Evolutionary conservation across 805 yeast genomes (phyloP).

Genomic region (Yarrowia osloensis): DNA sequence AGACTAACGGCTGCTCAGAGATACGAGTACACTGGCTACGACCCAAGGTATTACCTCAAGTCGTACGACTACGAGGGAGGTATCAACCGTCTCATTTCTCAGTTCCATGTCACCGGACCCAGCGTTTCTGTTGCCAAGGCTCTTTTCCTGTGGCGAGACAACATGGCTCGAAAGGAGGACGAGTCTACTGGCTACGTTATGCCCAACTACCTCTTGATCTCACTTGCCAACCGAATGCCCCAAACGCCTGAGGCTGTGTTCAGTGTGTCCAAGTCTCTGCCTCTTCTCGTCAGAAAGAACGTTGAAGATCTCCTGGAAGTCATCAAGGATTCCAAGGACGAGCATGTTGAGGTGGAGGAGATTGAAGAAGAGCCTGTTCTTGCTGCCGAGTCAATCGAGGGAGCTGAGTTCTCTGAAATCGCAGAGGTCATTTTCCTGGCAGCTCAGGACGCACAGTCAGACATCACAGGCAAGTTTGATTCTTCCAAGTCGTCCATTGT

Average conservation of each 20-base stretch:
- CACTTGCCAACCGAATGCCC: constrained; percentile 61
- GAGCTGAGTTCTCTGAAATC: constrained; percentile 25
- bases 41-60: constrained; percentile 42
- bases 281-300: constrained; percentile 59
- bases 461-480: constrained; percentile 2
- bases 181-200: constrained; percentile 82
- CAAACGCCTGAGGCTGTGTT: constrained; percentile 49
- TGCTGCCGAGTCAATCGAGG: constrained; percentile 25
- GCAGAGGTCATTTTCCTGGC: constrained; percentile 23
- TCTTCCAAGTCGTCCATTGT: constrained; percentile 26
- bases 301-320: constrained; percentile 61
- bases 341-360: constrained; percentile 19
- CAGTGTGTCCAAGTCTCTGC: constrained; percentile 41
- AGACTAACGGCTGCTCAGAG: constrained; percentile 77
- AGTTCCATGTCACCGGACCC: constrained; percentile 32
- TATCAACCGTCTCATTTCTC: constrained; percentile 34
- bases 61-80: constrained; percentile 20
- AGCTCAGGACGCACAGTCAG: constrained; percentile 21
- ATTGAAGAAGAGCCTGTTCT: constrained; percentile 21
- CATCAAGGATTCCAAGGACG: constrained; percentile 44
- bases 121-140: constrained; percentile 50
- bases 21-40: constrained; percentile 76
- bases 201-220: constrained; percentile 75
- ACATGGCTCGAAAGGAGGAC: constrained; percentile 69
- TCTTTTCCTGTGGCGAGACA: constrained; percentile 83